Conservation (phyloP, 1,139 yeast genomes). For the Sugiyamaella grinbergsii region DNA sequence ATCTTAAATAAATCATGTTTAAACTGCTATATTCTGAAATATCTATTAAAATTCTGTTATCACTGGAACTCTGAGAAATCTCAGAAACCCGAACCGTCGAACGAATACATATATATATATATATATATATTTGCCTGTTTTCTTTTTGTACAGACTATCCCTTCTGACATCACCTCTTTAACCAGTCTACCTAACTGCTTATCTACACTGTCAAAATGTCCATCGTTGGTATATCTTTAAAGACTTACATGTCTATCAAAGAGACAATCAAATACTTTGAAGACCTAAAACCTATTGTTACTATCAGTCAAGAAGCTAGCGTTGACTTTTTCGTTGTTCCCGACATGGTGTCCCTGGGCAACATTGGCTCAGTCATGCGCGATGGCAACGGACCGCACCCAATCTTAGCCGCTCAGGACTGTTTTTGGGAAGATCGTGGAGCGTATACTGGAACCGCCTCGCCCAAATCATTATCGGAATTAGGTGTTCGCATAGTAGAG, state of each 20-base stretch:
- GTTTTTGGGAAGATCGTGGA: constrained; percentile 77
- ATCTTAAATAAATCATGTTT: no score
- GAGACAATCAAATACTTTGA: constrained; percentile 26
- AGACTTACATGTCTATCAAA: constrained; percentile 29
- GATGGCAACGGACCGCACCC: not conserved
- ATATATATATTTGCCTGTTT: constrained; percentile 1
- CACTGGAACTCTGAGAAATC: no score
- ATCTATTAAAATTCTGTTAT: no score
- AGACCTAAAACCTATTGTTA: constrained; percentile 22
- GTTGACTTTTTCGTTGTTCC: constrained; percentile 35
- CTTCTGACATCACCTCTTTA: constrained; percentile 4
- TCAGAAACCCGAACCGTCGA: not conserved
- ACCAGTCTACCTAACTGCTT: not conserved
- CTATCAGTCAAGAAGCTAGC: constrained; percentile 18
- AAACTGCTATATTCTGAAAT: no score
- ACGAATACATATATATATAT: not conserved
- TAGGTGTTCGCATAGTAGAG: constrained; percentile 82
- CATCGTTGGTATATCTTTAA: constrained; percentile 32
- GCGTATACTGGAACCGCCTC: constrained; percentile 86
- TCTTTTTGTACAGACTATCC: not conserved
- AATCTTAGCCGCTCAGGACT: constrained; percentile 62
- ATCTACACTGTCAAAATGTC: constrained; percentile 12
- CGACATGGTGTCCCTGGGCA: constrained; percentile 33
- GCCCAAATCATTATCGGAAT: constrained; percentile 71
- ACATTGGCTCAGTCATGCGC: constrained; percentile 13